These are phyloP conservation scores for Suhomyces choctaworum DNA, from an alignment of 1,139 yeast genomes.

Conservation along the genomic window DNA sequence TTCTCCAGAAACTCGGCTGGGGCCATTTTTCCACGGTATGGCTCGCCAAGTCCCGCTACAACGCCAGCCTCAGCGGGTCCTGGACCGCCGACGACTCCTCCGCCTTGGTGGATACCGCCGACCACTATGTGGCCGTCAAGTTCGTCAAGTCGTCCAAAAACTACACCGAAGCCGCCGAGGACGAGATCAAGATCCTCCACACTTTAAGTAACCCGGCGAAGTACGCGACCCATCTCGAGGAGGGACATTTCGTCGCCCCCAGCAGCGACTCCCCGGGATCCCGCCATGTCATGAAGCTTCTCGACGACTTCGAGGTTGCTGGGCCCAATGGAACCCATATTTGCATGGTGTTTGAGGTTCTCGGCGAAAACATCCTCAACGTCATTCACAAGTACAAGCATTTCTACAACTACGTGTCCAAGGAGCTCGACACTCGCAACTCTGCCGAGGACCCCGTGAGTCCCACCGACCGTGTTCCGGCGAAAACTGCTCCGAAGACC, in stretches of 20 bases:
- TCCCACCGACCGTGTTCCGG: conserved; percentile 10
- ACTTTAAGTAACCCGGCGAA: conserved; percentile 36
- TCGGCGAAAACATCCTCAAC: conserved; percentile 79
- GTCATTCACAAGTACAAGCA: conserved; percentile 67
- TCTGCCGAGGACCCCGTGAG: conserved; percentile 6
- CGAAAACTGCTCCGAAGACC: conserved; percentile 24
- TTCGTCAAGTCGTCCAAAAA: conserved; percentile 76
- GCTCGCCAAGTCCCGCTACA: conserved; percentile 54
- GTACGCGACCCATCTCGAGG: conserved; percentile 12
- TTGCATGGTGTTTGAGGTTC: conserved; percentile 85
- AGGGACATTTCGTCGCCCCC: conserved; percentile 4
- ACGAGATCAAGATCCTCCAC: conserved; percentile 69
- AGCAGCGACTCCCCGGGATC: conserved; percentile 50
- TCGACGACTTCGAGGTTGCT: conserved; percentile 64
- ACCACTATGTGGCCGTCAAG: conserved; percentile 75
- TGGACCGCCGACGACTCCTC: neutral
- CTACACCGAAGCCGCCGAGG: conserved; percentile 83
- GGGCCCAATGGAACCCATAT: conserved; percentile 80
- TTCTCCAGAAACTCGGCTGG: conserved; percentile 85
- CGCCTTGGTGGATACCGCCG: conserved; percentile 41
- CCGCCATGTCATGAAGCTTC: conserved; percentile 59
- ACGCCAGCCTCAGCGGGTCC: conserved; percentile 5
- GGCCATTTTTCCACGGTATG: conserved; percentile 91
- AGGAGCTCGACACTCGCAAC: conserved; percentile 11
- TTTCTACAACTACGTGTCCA: conserved; percentile 13